Evolutionary conservation across 2,329 filamentous ascomycete species (phyloP), one percentile per base, ranked within the genome.

Genomic region (Fusarium keratoplasticum): DNA sequence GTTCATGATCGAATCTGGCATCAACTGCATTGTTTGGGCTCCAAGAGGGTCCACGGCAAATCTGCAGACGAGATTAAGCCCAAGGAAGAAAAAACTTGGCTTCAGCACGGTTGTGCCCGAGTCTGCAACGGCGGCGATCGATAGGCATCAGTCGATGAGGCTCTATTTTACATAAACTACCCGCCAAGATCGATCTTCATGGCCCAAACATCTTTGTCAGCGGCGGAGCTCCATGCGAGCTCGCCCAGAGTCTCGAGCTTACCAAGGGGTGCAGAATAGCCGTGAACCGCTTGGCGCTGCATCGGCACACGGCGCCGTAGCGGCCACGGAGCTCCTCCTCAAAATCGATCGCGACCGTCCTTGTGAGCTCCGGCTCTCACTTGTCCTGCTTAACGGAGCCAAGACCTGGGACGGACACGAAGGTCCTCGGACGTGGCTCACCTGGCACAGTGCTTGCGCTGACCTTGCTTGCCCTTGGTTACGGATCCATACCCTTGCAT

Each of bases 181-280:
- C 55, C 36, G 27, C 36, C 70, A 67, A 73, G 72, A 70, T 70
- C 62, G 62, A 73, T 71, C 64, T 50, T 65, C 64, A 25, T 61
- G 40, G 54, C 36, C 42, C 27, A 36, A 57, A 58, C 63, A 6
- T 29, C 4, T 52, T 13, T 69, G 25, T 38, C 27, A n/a, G 6
- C 16, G 36, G 25, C 31, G 54, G 27, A 31, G 57, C 35, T 62
- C 42, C 35, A 47, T 70, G 70, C 59, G 44, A 71, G 64, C 55
- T 61, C 4, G 7, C 27, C 18, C 27, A 54, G 27, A 54, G 18
- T 29, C 27, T 31, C 47, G 44, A 71, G 64, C 68, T 61, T 57
- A 52, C 64, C 20, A 60, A 40, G 44, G 18, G 50, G 67, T 61
- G 42, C 40, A 42, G 29, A 40, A 38, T 50, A 16, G 35, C 29